phyloP scores from a whole-genome alignment of 805 yeast genomes.

The Spathaspora hagerdaliae region DNA sequence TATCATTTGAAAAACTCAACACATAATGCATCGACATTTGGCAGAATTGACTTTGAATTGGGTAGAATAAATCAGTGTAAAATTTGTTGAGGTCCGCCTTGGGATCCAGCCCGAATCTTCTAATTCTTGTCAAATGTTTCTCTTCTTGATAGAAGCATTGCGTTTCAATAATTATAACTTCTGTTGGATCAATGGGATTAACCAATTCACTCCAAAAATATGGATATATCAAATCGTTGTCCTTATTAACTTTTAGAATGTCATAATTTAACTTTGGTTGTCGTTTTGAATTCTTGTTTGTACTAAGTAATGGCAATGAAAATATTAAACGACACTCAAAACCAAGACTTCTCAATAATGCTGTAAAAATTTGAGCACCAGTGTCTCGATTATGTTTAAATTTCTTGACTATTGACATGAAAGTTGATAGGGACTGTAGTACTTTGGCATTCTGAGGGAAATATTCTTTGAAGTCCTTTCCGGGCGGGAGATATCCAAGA shows the following conservation, averaged over 20 bases:
- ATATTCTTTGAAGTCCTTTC: slow-evolving; percentile 10
- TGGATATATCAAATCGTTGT: slow-evolving; percentile 30
- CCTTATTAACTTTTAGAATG: slow-evolving; percentile 19
- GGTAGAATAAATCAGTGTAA: slow-evolving; percentile 16
- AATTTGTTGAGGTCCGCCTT: neutral
- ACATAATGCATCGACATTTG: slow-evolving; percentile 30
- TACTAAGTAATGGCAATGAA: slow-evolving; percentile 24
- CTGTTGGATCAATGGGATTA: slow-evolving; percentile 22
- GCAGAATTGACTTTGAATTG: slow-evolving; percentile 18
- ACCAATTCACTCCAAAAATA: slow-evolving; percentile 35
- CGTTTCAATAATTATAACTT: slow-evolving; percentile 24
- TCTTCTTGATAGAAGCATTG: slow-evolving; percentile 26
- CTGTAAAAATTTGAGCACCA: slow-evolving; percentile 30
- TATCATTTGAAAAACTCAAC: slow-evolving; percentile 14
- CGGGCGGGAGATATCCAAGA: slow-evolving; percentile 21
- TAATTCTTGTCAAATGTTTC: slow-evolving; percentile 15
- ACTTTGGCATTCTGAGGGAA: slow-evolving; percentile 16
- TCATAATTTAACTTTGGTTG: slow-evolving; percentile 23
- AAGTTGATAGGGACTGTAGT: slow-evolving; percentile 6
- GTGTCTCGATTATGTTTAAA: slow-evolving; percentile 30
- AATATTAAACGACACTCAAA: slow-evolving; percentile 27
- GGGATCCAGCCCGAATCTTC: slow-evolving; percentile 8
- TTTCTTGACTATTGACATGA: slow-evolving; percentile 13
- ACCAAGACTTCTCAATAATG: slow-evolving; percentile 23
- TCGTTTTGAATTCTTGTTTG: slow-evolving; percentile 6